Conservation (phyloP, 2,329 filamentous ascomycete genomes). For the Ascochyta pisi region DNA sequence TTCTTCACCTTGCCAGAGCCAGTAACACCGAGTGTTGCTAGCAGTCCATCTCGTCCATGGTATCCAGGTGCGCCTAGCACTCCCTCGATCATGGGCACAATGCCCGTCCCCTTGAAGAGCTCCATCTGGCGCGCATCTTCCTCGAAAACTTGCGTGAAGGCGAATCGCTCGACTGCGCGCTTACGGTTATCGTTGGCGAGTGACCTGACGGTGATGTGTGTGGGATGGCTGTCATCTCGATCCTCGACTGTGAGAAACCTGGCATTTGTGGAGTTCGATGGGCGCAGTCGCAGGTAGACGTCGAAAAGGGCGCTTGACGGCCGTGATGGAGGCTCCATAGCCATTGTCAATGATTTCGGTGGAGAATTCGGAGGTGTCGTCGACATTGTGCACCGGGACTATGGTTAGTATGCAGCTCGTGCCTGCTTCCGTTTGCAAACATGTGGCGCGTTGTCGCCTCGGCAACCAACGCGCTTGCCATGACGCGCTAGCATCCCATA, state of each 20-base stretch:
- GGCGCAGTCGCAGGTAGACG: conserved; percentile 82
- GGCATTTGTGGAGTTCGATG: conserved; percentile 46
- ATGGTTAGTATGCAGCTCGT: conserved; percentile 14
- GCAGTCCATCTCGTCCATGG: conserved; percentile 84
- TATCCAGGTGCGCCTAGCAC: conserved; percentile 75
- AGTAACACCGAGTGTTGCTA: conserved; percentile 92
- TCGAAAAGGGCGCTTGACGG: conserved; percentile 73
- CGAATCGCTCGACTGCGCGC: conserved; percentile 89
- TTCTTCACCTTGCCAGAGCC: conserved; percentile 86
- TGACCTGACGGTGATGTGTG: conserved; percentile 61
- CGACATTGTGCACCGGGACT: conserved; percentile 10
- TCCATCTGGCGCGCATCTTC: conserved; percentile 85
- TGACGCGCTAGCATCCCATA: conserved; percentile 2
- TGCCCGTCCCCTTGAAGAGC: conserved; percentile 80
- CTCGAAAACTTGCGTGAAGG: conserved; percentile 91
- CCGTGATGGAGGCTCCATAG: conserved; percentile 47
- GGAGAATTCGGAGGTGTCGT: conserved; percentile 15
- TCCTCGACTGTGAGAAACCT: conserved; percentile 81
- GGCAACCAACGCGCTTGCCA: conserved; percentile 8
- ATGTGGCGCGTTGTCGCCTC: conserved; percentile 1
- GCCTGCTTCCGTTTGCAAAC: conserved; percentile 17
- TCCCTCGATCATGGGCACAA: conserved; percentile 78
- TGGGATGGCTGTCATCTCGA: conserved; percentile 48
- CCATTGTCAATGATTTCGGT: conserved; percentile 23
- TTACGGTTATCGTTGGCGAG: conserved; percentile 84